These are phyloP conservation scores for Wickerhamomyces sp. DNA, from an alignment of 1,139 yeast species.

Conservation along the genomic window DNA sequence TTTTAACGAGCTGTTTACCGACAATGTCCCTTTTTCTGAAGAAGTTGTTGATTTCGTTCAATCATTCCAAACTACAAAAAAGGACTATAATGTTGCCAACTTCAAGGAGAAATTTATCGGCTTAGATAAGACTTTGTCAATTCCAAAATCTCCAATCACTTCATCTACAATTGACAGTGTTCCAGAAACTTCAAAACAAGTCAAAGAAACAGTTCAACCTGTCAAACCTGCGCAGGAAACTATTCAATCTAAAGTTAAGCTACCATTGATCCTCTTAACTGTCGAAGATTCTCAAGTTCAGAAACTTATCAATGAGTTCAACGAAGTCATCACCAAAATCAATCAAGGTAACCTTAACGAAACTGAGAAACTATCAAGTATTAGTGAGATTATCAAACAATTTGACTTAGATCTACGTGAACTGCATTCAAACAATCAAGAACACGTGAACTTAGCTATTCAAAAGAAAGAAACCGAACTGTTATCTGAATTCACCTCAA, in stretches of 20 bases:
- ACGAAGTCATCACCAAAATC: conserved; percentile 29
- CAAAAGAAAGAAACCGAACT: conserved; percentile 31
- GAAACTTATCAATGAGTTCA: conserved; percentile 29
- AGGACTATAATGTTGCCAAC: conserved; percentile 29
- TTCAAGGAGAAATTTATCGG: conserved; percentile 34
- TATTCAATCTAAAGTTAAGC: conserved; percentile 12
- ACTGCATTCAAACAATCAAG: conserved; percentile 15
- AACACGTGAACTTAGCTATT: conserved; percentile 16
- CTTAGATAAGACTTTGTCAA: conserved; percentile 36
- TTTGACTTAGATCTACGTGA: conserved; percentile 10
- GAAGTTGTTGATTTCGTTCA: conserved; percentile 46
- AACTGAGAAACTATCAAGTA: conserved; percentile 10
- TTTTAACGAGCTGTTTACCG: conserved; percentile 46
- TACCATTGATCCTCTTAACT: conserved; percentile 28
- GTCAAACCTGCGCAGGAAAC: conserved; percentile 16
- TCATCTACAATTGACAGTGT: conserved; percentile 26
- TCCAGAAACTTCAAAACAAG: conserved; percentile 8
- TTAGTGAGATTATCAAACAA: conserved; percentile 12
- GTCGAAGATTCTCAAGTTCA: conserved; percentile 29
- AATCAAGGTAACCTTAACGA: conserved; percentile 24
- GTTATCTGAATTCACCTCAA: conserved; percentile 45
- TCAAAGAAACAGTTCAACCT: conserved; percentile 5
- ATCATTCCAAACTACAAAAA: conserved; percentile 33
- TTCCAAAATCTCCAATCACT: conserved; percentile 39
- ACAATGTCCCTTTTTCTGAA: conserved; percentile 60